Conservation (phyloP, 768 basidiomycete genomes). For the Leccinum obscurum region DNA sequence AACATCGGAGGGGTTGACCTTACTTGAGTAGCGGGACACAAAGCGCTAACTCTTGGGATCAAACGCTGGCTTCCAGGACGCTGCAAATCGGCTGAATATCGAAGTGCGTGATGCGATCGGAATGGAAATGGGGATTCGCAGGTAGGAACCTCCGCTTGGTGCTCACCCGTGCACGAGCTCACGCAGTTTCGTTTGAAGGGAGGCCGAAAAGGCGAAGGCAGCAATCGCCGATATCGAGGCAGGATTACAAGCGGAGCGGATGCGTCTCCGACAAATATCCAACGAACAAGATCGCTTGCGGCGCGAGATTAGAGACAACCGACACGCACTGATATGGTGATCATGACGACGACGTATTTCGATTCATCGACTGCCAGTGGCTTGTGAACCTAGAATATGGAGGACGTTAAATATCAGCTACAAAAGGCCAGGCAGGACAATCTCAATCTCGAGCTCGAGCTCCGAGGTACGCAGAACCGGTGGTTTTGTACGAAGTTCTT, state of each 20-base stretch:
- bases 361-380: conserved; percentile 1
- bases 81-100: too few relatives aligned
- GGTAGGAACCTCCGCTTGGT: neutral
- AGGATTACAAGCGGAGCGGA: conserved; percentile 48
- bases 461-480: conserved; percentile 53
- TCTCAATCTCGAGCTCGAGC: conserved; percentile 69
- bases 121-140: too few relatives aligned
- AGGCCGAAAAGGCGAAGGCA: conserved; percentile 64
- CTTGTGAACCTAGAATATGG: conserved; percentile 61
- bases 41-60: too few relatives aligned
- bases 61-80: too few relatives aligned
- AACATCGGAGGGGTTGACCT: too few relatives aligned
- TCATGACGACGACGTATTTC: neutral
- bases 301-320: conserved; percentile 70
- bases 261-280: conserved; percentile 57
- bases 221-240: conserved; percentile 68
- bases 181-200: conserved; percentile 45
- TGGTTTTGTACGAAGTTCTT: neutral
- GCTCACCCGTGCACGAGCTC: conserved; percentile 3
- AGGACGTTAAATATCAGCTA: conserved; percentile 68
- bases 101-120: too few relatives aligned
- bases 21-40: too few relatives aligned
- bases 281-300: conserved; percentile 62
- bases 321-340: conserved; percentile 68
- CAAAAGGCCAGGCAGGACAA: conserved; percentile 73